phyloP scores from a whole-genome alignment of 768 basidiomycete genomes.

The Mrakia blollopis region DNA sequence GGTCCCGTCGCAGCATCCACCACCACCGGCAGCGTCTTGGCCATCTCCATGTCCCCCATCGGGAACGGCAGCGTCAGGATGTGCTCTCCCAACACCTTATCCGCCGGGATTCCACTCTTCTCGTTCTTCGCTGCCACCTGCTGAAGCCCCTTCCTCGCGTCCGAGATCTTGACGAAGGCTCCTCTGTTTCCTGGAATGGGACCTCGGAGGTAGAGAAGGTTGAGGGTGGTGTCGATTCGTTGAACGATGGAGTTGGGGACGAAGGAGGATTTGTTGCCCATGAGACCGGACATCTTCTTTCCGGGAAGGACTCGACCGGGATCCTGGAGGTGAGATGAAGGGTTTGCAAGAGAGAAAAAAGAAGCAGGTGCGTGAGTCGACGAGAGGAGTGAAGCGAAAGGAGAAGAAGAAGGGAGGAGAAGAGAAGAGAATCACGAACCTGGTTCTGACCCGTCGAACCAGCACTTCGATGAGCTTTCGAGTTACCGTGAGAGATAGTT shows the following conservation, averaged over 20 bases:
- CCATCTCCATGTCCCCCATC: conserved; percentile 66
- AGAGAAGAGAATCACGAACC: conserved; percentile 50
- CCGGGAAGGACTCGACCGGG: conserved; percentile 95
- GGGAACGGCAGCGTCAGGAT: conserved; percentile 87
- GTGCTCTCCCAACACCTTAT: conserved; percentile 46
- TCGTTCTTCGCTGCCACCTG: conserved; percentile 60
- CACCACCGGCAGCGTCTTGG: conserved; percentile 33
- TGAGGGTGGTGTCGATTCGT: conserved; percentile 75
- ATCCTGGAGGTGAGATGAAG: conserved; percentile 54
- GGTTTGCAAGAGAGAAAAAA: not conserved
- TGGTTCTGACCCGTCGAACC: conserved; percentile 95
- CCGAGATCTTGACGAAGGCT: conserved; percentile 74
- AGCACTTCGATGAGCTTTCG: conserved; percentile 82
- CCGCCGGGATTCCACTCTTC: conserved; percentile 48
- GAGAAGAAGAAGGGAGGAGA: conserved; percentile 5
- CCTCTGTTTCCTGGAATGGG: conserved; percentile 84
- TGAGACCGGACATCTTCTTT: conserved; percentile 95
- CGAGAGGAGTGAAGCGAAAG: conserved; percentile 2
- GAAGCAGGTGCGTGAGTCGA: not conserved
- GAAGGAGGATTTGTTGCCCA: conserved; percentile 78
- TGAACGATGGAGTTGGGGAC: conserved; percentile 83
- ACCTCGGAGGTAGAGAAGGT: conserved; percentile 88
- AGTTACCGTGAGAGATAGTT: conserved; percentile 91
- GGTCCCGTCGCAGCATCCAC: conserved; percentile 27
- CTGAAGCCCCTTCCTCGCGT: conserved; percentile 83